Percentiles rank a stretch among this genome's conserved stretches.
Evolutionary conservation across 495 filamentous ascomycete species (phyloP).

Genomic region (Tuber melanosporum): DNA sequence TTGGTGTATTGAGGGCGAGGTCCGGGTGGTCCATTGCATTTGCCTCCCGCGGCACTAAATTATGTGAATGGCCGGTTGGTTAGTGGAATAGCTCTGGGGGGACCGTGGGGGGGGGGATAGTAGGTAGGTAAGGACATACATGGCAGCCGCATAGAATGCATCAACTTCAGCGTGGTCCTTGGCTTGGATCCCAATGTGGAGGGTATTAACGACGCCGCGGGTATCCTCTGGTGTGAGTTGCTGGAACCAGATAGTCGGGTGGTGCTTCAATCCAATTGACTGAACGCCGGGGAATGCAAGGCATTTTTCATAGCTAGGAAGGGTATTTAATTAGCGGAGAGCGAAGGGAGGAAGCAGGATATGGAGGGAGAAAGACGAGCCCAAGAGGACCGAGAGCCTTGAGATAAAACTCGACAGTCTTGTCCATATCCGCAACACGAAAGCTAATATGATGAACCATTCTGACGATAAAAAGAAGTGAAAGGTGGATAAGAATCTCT

Average conservation of each 20-base stretch:
- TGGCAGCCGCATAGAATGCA: conserved; percentile 11
- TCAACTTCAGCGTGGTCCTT: not conserved
- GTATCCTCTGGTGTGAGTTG: not conserved
- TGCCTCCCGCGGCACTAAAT: conserved; percentile 9
- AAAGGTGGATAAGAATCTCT: not conserved
- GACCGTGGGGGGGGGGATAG: too few relatives aligned
- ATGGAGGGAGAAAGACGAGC: not conserved
- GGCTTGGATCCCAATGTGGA: conserved; percentile 9
- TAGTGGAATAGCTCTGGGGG: not conserved
- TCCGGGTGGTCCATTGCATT: conserved; percentile 17
- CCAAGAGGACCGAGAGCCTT: conserved; percentile 11
- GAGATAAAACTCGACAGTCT: conserved; percentile 6
- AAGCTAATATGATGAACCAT: not conserved
- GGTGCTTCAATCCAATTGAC: not conserved
- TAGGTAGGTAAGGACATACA: not conserved
- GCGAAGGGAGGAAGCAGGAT: not conserved
- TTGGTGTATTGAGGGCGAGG: conserved; percentile 6
- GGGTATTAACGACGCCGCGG: not conserved
- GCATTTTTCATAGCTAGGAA: not conserved
- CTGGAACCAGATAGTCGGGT: not conserved
- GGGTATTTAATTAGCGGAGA: not conserved
- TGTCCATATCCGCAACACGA: not conserved
- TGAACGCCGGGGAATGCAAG: not conserved
- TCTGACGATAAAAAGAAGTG: conserved; percentile 2
- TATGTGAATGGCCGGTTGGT: not conserved